Base-by-base conservation (phyloP, 1,284 basidiomycete genomes). In the Mycosarcoma maydis region DNA sequence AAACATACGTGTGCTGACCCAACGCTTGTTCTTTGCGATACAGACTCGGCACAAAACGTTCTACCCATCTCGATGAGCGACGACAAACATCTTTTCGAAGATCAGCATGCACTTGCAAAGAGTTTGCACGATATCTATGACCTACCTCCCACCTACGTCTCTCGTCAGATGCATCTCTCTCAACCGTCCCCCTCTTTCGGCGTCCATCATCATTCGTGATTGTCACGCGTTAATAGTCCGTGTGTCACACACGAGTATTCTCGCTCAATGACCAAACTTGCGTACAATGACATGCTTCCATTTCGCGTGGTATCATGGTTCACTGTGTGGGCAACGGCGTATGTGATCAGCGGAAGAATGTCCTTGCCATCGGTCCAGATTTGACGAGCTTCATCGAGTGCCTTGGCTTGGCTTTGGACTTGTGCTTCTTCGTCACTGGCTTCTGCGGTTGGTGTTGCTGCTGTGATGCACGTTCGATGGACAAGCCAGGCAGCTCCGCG, bases 71-170 rank as follows among this genome's bases (percentile, higher is more conserved):
- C 34, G 14, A 39, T 55, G 51, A 45, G 23, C 4, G 32, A 38
- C 10, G 50, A 59, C 13, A 43, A 20, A 39, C 68, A 59, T 29
- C 27, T 54, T 6, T 47, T 73, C 5, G 53, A 54, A 13, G 55
- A 65, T 20, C 10, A 34, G 10, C 36, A 46, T 17, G 50, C 27
- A 33, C 7, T 49, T 14, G 30, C 17, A 0, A 29, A 47, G 13
- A 51, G 54, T 30, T 13, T 66, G 40, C 47, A 59, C 19, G 72
- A 71, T 32, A 61, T 70, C 24, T 73, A 73, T 34, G 72, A 73
- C 36, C 37, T 73, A 4, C 67, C 72, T 10, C 72, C 72, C 6
- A 70, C 68, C 11, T 54, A 64, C n/a, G 68, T 73, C 23, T 61
- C 57, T 17, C 53, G 67, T 19, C 53, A 70, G 33, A 38, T 60